Evolutionary conservation across 1,139 yeast genomes (phyloP), one percentile per base, ranked within the genome.

Genomic region (Lodderomyces jiufengensis): DNA sequence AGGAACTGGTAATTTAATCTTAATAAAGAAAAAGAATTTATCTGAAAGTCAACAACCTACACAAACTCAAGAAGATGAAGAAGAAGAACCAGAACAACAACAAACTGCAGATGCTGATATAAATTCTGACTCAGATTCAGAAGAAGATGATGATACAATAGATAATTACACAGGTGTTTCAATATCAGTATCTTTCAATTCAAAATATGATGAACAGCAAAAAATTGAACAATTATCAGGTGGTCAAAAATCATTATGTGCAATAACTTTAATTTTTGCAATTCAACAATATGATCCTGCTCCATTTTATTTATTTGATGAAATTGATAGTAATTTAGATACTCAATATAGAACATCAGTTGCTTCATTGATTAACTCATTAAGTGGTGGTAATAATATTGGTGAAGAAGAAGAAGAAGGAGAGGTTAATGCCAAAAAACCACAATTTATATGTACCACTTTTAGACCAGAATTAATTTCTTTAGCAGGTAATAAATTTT

Each of bases 281-380:
- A 87, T 92, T 44, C 98, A 92, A 62, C 79, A 76, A 54, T 86
- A 95, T 48, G 97, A 92, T 49, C 97, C 97, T 8, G 97, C 97
- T 2, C 97, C 98, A 33, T 92, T 92, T 57, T 92, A 92, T 55
- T 63, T 92, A 37, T 88, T 92, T 59, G 98, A 92, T 59, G 98
- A 92, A 65, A 84, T 92, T 42, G 98, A 92, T 63, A 97, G 97
- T 7, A 92, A 92, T 48, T 70, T 92, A 43, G 99, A 92, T 61
- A 79, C 95, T 2, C 96, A 87, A 54, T 90, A 90, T 55, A 76
- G 98, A 50, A 77, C 86, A 0, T 80, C 96, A 0, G 96, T 92
- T 12, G 96, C 98, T 0, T 63, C 72, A 25, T 67, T 86, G 70
- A 81, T 92, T 42, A 70, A 77, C 41, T 72, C 76, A 29, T 63